A percentile compares a stretch with the other conserved stretches of the same genome.
phyloP scores from a whole-genome alignment of 2,329 filamentous ascomycete species.

The Colletotrichum tropicale region DNA sequence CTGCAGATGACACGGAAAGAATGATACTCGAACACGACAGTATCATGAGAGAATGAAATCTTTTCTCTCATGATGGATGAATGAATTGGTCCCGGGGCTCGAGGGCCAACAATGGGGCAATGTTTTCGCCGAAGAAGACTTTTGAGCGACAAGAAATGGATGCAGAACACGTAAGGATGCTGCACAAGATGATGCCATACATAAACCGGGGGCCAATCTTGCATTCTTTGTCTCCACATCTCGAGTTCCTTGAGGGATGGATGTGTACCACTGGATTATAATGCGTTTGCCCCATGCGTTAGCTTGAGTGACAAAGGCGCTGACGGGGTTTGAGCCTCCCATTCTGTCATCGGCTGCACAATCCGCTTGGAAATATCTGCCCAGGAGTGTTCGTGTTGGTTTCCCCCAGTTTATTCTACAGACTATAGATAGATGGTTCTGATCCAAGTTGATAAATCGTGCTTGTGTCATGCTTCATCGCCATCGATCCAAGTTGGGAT shows the following conservation, averaged over 20 bases:
- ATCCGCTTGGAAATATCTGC: background rate
- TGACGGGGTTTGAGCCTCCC: background rate
- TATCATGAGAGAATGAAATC: too few species aligned
- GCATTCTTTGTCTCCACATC: background rate
- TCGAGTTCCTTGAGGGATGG: background rate
- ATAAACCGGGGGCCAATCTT: background rate
- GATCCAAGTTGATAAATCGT: background rate
- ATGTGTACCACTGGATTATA: background rate
- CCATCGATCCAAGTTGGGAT: background rate
- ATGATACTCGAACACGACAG: too few species aligned
- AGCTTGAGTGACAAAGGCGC: background rate
- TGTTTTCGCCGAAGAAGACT: background rate
- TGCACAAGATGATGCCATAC: background rate
- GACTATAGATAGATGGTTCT: rapidly evolving
- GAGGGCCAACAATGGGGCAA: background rate
- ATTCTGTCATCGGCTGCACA: background rate
- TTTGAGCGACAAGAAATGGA: background rate
- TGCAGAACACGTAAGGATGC: background rate
- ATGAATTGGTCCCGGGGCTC: background rate
- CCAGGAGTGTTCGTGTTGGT: background rate
- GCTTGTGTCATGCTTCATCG: background rate
- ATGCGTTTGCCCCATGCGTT: background rate
- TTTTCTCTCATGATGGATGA: background rate
- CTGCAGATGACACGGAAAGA: too few species aligned
- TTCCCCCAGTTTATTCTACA: background rate